Base-by-base conservation (phyloP, 352 stramenopile species). In the Pythium plurisporium region DNA sequence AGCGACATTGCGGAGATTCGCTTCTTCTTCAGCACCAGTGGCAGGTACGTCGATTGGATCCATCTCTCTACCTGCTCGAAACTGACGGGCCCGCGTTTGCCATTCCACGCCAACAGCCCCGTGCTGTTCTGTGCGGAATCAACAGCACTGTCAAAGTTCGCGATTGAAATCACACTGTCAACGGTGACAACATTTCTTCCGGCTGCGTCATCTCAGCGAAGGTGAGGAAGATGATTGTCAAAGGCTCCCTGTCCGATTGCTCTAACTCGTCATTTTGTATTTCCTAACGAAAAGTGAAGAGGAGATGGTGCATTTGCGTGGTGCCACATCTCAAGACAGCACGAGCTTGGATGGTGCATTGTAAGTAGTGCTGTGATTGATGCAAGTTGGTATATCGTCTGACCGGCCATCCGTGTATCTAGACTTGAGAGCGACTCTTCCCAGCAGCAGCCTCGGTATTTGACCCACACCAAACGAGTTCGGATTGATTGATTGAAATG, bases 111-210 rank as follows among this genome's bases (percentile, higher is more conserved):
- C 4, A 53, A 12, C 34, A 92, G 85, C 29, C 85, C 85, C 11
- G 78, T 94, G 26, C 51, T 92, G 12, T 82, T 92, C 41, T 70
- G 70, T 12, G 78, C 85, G 3, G 77, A 94, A 46, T 91, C 82
- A 23, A 86, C 82, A 23, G 74, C 80, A 8, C 62, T 80, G 52
- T 79, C 81, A 27, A 87, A 82, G 56, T 82, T 90, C 34, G 70
- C 68, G n/a, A 66, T 88, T 23, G 80, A 94, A 63, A 67, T 92
- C 55, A 91, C 79, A n/a, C 67, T 94, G 12, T 91, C 85, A 15
- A 94, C 85, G 0, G 70, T 91, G 38, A 86, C 80, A n/a, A 88
- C 78, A 20, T 89, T 92, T 59, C 59, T 91, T 3, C 77, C 82
- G n/a, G 69, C 66, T 41, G 62, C n/a, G n/a, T n/a, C 77, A 6